These are phyloP conservation scores for Clarireedia hainanense DNA, from an alignment of 2,329 filamentous ascomycete species.

Conservation along the genomic window DNA sequence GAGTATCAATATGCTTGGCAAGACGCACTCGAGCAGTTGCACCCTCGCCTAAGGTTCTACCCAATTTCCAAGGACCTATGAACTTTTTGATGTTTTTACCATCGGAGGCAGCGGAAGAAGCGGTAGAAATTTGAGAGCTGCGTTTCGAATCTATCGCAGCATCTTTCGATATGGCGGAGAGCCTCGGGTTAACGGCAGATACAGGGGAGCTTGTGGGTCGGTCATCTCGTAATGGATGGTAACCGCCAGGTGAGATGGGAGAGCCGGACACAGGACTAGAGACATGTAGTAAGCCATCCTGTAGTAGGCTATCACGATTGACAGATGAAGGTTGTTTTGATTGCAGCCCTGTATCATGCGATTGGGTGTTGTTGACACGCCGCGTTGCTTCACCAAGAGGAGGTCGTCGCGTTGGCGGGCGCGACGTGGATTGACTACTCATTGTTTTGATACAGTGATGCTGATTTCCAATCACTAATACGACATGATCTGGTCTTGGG, in stretches of 20 bases:
- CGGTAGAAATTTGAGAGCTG: slow-evolving; percentile 33
- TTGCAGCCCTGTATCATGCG: background rate
- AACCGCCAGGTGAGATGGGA: slow-evolving; percentile 9
- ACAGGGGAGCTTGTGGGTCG: slow-evolving; percentile 22
- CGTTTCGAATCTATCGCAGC: slow-evolving; percentile 29
- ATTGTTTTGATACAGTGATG: slow-evolving; percentile 11
- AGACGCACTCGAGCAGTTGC: slow-evolving; percentile 82
- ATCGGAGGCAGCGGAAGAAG: slow-evolving; percentile 31
- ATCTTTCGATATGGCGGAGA: slow-evolving; percentile 30
- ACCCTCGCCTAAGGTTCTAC: slow-evolving; percentile 80
- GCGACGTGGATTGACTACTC: slow-evolving; percentile 16
- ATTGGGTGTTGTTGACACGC: slow-evolving; percentile 27
- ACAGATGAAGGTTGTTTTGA: slow-evolving; percentile 17
- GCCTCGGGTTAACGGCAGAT: slow-evolving; percentile 26
- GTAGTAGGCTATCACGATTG: slow-evolving; percentile 23
- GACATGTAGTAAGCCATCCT: slow-evolving; percentile 16
- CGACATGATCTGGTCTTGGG: background rate
- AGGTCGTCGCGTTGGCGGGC: slow-evolving; percentile 24
- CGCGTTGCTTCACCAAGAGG: slow-evolving; percentile 28
- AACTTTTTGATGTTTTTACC: slow-evolving; percentile 49
- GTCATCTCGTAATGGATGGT: slow-evolving; percentile 8
- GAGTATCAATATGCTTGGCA: slow-evolving; percentile 71
- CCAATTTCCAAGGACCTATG: slow-evolving; percentile 90
- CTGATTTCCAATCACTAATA: background rate
- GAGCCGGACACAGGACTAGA: slow-evolving; percentile 9